Evolutionary conservation across 768 basidiomycete species (phyloP).

Genomic region (Lentinula lateritia): DNA sequence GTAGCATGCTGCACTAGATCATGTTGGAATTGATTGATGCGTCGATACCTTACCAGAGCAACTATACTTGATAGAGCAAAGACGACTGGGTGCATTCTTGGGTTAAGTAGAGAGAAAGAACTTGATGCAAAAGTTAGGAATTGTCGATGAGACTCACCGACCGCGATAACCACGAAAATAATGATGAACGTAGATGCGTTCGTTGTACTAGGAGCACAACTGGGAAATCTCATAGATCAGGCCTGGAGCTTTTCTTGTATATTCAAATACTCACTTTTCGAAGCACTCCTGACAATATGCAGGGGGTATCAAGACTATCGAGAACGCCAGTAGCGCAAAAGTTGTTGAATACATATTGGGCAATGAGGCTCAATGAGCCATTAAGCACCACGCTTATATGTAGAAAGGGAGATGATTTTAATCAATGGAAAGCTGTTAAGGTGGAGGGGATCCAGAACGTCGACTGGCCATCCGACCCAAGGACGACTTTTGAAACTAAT

Average conservation of each 20-base stretch:
- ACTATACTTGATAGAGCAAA: neutral
- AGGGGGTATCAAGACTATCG: neutral
- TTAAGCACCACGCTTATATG: neutral
- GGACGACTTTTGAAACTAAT: too few relatives aligned
- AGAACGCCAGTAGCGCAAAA: neutral
- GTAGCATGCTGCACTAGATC: neutral
- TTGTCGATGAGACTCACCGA: neutral
- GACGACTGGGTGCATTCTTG: neutral
- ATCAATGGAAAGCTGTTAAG: neutral
- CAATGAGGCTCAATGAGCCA: neutral
- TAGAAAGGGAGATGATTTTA: neutral
- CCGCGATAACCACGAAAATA: neutral
- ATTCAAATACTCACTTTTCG: neutral
- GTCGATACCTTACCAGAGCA: neutral
- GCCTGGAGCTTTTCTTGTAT: too few relatives aligned
- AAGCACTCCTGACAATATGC: neutral
- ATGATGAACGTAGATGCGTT: neutral
- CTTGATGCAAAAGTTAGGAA: too few relatives aligned
- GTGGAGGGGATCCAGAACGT: neutral
- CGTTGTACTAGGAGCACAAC: neutral
- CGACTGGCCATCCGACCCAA: too few relatives aligned
- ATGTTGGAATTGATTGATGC: neutral
- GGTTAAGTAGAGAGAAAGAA: neutral
- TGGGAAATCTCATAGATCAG: neutral
- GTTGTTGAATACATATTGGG: neutral